phyloP scores from a whole-genome alignment of 2,329 filamentous ascomycete genomes.

The Fusarium anguioides region DNA sequence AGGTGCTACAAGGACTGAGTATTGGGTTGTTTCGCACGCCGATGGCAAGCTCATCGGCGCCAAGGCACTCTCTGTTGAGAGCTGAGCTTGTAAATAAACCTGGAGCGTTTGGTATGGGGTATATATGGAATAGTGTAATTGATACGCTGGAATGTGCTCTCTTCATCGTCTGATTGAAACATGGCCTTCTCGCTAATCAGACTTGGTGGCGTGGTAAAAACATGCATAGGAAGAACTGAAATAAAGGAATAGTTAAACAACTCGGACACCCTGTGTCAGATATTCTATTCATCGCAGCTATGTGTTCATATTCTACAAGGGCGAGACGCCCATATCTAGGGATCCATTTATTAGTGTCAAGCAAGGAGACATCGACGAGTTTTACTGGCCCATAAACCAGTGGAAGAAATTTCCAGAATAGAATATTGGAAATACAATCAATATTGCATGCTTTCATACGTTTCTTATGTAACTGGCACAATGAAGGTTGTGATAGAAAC shows the following conservation, averaged over 20 bases:
- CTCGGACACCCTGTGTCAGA: no score
- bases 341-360: no score
- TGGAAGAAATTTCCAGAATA: no score
- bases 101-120: not conserved
- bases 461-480: not conserved
- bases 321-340: no score
- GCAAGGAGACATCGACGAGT: no score
- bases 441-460: no score
- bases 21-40: slow-evolving; percentile 79
- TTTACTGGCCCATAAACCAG: no score
- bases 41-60: slow-evolving; percentile 76
- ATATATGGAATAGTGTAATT: not conserved
- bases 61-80: slow-evolving; percentile 82
- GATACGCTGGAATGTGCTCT: not conserved
- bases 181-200: not conserved
- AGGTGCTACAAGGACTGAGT: slow-evolving; percentile 75
- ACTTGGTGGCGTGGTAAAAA: not conserved
- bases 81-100: slow-evolving; percentile 23
- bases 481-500: not conserved
- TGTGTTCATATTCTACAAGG: no score
- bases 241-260: not conserved
- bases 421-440: no score
- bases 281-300: no score
- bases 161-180: not conserved
- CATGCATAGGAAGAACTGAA: not conserved